Evolutionary conservation across 164 flowering plant genomes (phyloP), one percentile per base, ranked within the genome.

Genomic region (Taxillus chinensis): DNA sequence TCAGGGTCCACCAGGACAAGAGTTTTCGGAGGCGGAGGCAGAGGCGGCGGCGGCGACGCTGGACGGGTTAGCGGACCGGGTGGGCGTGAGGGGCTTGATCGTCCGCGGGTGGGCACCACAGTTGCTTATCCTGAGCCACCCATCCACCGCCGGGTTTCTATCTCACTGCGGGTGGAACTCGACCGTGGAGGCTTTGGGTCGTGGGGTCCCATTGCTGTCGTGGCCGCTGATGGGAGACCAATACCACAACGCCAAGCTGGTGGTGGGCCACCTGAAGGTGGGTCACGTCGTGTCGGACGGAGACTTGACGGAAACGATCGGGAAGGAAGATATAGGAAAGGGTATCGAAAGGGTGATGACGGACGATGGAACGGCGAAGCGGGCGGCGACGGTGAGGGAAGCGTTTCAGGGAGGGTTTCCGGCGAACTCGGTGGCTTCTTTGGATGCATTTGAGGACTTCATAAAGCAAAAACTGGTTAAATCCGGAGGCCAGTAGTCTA

Each of bases 341-440:
- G 86, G 84, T 41, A 79, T 87, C 4, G 75, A 78, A 63, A 72
- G n/a, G 66, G 15, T 83, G 59, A 65, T 80, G 77, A 67, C 57
- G 5, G 80, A 83, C 58, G 72, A 71, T 49, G 86, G 77, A 9
- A 65, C 75, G 4, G 70, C 67, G 40, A 62, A 67, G 7, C 42
- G 71, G 42, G 85, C 79, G 0, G 55, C 37, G 8, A 46, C 3
- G 5, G 13, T 78, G 14, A 38, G 65, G 0, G 56, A 42, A 2
- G 66, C 54, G 45, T 80, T 84, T 13, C 55, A 45, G 58, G 8
- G 52, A 39, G 83, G 83, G 6, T 84, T 80, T 64, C 89, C 89
- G 11, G 62, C 71, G 3, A 70, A 72, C 49, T 80, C 89, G 0
- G 61, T 55, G 12, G 74, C 80, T 63, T 60, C 83, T 38, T 57